Evolutionary conservation across 805 yeast genomes (phyloP).

Genomic region (Wickerhamomyces canadensis): DNA sequence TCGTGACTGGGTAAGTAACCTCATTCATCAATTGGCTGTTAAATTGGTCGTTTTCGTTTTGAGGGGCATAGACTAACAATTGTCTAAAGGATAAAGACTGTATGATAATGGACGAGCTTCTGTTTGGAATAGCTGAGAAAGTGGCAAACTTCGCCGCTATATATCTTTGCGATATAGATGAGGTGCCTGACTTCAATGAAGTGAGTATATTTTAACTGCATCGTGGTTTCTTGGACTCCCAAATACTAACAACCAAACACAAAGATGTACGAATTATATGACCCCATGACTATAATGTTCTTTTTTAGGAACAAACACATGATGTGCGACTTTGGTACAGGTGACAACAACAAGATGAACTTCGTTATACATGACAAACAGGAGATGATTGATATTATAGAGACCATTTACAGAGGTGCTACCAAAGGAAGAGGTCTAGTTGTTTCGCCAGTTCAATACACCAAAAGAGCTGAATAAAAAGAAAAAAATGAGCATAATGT

Average conservation of each 20-base stretch:
- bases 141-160: slow-evolving; percentile 84
- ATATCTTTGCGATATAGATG: slow-evolving; percentile 82
- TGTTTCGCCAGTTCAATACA: slow-evolving; percentile 52
- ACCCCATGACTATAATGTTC: slow-evolving; percentile 90
- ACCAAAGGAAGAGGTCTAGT: slow-evolving; percentile 90
- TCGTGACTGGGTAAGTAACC: slow-evolving; percentile 39
- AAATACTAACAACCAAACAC: not conserved
- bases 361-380: slow-evolving; percentile 75
- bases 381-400: slow-evolving; percentile 86
- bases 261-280: slow-evolving; percentile 85
- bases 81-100: slow-evolving; percentile 54
- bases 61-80: slow-evolving; percentile 2
- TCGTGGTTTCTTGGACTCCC: no score
- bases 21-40: no score
- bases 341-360: slow-evolving; percentile 91
- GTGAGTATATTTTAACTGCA: slow-evolving; percentile 27
- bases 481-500: no score
- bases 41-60: no score
- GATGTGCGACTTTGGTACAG: slow-evolving; percentile 99
- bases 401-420: slow-evolving; percentile 87
- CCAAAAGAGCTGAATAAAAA: slow-evolving; percentile 13
- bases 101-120: slow-evolving; percentile 84
- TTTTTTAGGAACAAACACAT: slow-evolving; percentile 90
- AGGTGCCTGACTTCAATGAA: slow-evolving; percentile 83
- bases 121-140: slow-evolving; percentile 74